Conservation (phyloP, 2,329 filamentous ascomycete species). For the Aspergillus aculeatus region DNA sequence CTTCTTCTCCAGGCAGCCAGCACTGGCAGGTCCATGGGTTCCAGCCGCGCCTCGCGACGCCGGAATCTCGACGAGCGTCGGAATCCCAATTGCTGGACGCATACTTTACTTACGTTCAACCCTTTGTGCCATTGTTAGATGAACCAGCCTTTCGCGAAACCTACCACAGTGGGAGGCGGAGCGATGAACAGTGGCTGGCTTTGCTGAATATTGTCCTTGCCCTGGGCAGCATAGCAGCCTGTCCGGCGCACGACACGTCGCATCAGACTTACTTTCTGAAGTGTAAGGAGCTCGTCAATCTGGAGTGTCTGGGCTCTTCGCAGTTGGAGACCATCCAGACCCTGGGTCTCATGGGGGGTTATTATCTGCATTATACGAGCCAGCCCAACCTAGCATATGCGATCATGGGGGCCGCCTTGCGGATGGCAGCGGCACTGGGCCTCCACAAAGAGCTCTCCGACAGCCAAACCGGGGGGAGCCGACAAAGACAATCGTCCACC, state of each 20-base stretch:
- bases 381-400: slow-evolving; percentile 74
- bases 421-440: slow-evolving; percentile 72
- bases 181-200: slow-evolving; percentile 68
- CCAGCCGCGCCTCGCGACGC: slow-evolving; percentile 38
- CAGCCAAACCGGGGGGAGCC: slow-evolving; percentile 43
- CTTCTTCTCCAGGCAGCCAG: slow-evolving; percentile 18
- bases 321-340: slow-evolving; percentile 73
- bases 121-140: slow-evolving; percentile 71
- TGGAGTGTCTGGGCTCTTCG: slow-evolving; percentile 68
- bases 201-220: slow-evolving; percentile 75
- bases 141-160: slow-evolving; percentile 67
- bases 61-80: slow-evolving; percentile 57
- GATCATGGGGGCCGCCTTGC: slow-evolving; percentile 67
- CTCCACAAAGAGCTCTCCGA: slow-evolving; percentile 64
- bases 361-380: slow-evolving; percentile 76
- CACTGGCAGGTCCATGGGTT: slow-evolving; percentile 24
- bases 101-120: slow-evolving; percentile 73
- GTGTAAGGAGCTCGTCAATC: slow-evolving; percentile 64
- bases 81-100: slow-evolving; percentile 69
- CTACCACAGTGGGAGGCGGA: slow-evolving; percentile 61
- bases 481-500: slow-evolving; percentile 50
- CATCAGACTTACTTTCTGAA: slow-evolving; percentile 70
- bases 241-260: slow-evolving; percentile 60
- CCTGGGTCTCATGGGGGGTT: slow-evolving; percentile 68
- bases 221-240: slow-evolving; percentile 69